A percentile compares a stretch with the other conserved stretches of the same genome.
Conservation (phyloP, 2,329 filamentous ascomycete species). For the Paramyrothecium roridum region DNA sequence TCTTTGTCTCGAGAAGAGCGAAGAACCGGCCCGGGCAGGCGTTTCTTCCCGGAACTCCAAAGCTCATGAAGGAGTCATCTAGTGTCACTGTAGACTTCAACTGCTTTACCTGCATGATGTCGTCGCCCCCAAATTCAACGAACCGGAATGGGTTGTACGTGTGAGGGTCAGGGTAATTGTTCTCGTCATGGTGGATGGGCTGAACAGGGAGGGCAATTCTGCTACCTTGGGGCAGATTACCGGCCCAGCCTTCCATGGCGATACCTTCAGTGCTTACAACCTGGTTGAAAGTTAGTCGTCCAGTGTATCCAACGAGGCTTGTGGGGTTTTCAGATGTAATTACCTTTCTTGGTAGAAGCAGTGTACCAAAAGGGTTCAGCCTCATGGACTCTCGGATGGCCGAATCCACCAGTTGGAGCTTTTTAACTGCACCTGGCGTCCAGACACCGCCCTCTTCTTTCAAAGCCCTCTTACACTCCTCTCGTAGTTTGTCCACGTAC, state of each 20-base stretch:
- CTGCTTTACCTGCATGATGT: neutral
- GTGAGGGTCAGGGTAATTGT: neutral
- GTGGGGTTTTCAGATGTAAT: too few relatives aligned
- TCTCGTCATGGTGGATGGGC: neutral
- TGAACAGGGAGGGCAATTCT: neutral
- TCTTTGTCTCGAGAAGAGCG: constrained; percentile 47
- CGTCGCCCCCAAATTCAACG: neutral
- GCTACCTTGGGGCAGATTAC: neutral
- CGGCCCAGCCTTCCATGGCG: neutral
- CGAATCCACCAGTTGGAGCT: neutral
- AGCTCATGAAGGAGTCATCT: constrained; percentile 41
- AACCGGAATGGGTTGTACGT: neutral
- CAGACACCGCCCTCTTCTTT: neutral
- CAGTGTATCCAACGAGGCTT: too few relatives aligned
- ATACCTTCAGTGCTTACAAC: neutral
- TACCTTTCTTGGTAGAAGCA: neutral
- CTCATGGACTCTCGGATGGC: neutral
- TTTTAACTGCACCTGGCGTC: neutral
- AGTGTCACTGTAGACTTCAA: constrained; percentile 33
- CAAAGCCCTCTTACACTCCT: neutral
- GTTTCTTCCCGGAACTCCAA: constrained; percentile 48
- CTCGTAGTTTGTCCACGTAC: neutral
- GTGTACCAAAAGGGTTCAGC: neutral
- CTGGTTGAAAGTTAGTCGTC: too few relatives aligned
- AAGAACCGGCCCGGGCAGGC: constrained; percentile 50